Base-by-base conservation (phyloP, 140 eudicot species). In the Senecio squalidus region DNA sequence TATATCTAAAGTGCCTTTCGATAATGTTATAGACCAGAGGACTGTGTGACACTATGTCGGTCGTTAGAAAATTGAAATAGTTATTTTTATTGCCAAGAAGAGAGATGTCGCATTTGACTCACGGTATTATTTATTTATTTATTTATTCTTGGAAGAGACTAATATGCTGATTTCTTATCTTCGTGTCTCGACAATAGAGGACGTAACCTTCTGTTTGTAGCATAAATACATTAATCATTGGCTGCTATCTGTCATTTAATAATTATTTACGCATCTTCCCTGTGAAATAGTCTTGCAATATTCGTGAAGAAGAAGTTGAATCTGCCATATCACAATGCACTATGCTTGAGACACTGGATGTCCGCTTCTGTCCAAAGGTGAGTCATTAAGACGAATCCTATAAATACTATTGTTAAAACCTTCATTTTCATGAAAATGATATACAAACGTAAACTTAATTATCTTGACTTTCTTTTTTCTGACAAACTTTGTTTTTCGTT, bases 281-380 rank as follows among this genome's bases (percentile, higher is more conserved):
- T 43, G 29, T 40, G 18, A 36, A 41, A n/a, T 31, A 92, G 98
- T 87, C 96, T 26, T 92, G 98, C 83, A 92, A 75, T 72, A 77
- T 92, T 29, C 77, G 77, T 20, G 95, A 92, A 81, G 87, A 77
- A 72, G 86, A 89, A 4, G 83, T 87, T 67, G 93, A 86, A 82
- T 73, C 83, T 11, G 96, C 98, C 66, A 78, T 87, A 67, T 55
- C 80, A 29, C 69, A 58, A 27, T 92, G 98, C 48, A 65, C 44
- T 74, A 72, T 87, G 89, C 83, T 92, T 28, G 98, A 92, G 82
- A 92, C 98, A 10, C 87, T 92, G 23, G 98, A 92, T 66, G 89
- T 92, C 47, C 98, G 98, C 54, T 92, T 92, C 52, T 87, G 98
- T 53, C 95, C 78, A 22, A 88, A 82, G 83, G 98, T 92, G 44